Conservation (phyloP, 176 grass and related monocot genomes). For the Carex pumila region DNA sequence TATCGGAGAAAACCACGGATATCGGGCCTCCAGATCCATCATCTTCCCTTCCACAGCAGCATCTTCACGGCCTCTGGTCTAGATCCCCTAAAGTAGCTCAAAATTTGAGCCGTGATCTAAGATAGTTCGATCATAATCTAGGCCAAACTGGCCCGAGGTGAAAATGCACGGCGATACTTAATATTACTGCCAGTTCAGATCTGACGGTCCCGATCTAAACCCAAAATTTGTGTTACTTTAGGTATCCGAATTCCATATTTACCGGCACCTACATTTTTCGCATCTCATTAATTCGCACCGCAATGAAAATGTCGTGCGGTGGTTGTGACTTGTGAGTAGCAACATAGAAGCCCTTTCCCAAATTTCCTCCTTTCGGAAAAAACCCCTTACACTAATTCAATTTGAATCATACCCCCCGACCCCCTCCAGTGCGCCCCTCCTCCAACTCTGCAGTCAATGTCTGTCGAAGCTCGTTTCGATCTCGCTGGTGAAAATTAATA, state of each 20-base stretch:
- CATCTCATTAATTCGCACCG: not conserved
- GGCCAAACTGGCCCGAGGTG: no score
- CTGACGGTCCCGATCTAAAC: no score
- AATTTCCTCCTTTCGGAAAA: not conserved
- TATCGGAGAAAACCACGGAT: not conserved
- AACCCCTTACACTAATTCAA: not conserved
- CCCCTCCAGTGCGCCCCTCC: not conserved
- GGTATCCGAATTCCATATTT: no score
- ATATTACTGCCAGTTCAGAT: no score
- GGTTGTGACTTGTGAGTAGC: not conserved
- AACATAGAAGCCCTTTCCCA: not conserved
- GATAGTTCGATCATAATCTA: no score
- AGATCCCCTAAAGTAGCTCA: no score
- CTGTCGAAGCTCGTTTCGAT: not conserved
- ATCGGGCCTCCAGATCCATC: not conserved
- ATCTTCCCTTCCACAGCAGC: not conserved
- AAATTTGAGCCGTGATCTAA: no score
- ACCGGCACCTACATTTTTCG: no score
- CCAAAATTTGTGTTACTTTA: no score
- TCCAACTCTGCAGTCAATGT: not conserved
- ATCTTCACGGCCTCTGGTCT: no score
- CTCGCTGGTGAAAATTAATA: not conserved
- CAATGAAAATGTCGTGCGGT: not conserved
- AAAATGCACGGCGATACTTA: no score
- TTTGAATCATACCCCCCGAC: not conserved